Conservation (phyloP, 2,329 filamentous ascomycete genomes). For the Golovinomyces cichoracearum region DNA sequence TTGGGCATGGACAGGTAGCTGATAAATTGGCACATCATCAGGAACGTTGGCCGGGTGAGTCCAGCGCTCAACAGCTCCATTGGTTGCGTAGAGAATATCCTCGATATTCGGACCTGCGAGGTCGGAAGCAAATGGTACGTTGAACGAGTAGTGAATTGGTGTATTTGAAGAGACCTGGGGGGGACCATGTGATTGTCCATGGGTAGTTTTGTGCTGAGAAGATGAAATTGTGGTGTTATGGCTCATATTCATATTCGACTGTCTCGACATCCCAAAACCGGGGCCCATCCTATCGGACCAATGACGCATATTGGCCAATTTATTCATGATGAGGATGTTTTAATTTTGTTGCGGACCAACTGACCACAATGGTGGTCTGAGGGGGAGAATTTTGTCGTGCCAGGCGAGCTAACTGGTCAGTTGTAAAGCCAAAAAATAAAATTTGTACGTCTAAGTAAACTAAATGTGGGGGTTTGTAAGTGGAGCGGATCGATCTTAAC, state of each 20-base stretch:
- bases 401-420: background rate
- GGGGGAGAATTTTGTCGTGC: background rate
- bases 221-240: slow-evolving; percentile 23
- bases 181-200: slow-evolving; percentile 29
- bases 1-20: slow-evolving; percentile 72
- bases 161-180: slow-evolving; percentile 48
- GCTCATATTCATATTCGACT: slow-evolving; percentile 20
- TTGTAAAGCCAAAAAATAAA: background rate
- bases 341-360: background rate
- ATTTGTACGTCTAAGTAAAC: background rate
- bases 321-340: slow-evolving; percentile 31
- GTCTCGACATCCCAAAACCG: slow-evolving; percentile 36
- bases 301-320: slow-evolving; percentile 45
- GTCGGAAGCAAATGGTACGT: slow-evolving; percentile 83
- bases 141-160: slow-evolving; percentile 82
- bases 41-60: slow-evolving; percentile 70
- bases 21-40: slow-evolving; percentile 61
- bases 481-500: too few species aligned
- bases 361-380: background rate
- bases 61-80: slow-evolving; percentile 72
- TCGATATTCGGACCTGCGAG: slow-evolving; percentile 78
- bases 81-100: slow-evolving; percentile 79
- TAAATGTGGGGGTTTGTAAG: background rate
- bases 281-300: slow-evolving; percentile 45
- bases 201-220: slow-evolving; percentile 16